Percentiles rank a stretch among this genome's conserved stretches.
phyloP scores from a whole-genome alignment of 225 moss, liverwort and hornwort genomes.

The Polytrichum commune region DNA sequence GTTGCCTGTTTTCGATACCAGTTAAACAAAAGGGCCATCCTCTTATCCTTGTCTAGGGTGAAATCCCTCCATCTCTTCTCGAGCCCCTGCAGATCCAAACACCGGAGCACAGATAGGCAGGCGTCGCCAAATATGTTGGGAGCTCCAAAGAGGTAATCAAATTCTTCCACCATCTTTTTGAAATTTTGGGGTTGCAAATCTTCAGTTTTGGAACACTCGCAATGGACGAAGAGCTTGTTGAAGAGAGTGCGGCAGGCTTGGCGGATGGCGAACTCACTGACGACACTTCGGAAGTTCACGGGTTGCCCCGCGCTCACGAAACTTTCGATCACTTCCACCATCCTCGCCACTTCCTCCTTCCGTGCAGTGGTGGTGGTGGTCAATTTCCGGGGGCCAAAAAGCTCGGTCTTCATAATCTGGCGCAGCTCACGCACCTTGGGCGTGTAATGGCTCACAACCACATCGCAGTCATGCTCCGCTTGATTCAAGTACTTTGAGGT shows the following conservation, averaged over 20 bases:
- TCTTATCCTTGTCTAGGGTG: no score
- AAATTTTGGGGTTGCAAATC: slow-evolving; percentile 13
- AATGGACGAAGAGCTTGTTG: slow-evolving; percentile 18
- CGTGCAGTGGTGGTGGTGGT: slow-evolving; percentile 3
- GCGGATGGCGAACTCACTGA: slow-evolving; percentile 13
- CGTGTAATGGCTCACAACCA: not conserved
- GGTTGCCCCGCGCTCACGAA: not conserved
- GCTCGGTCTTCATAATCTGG: slow-evolving; percentile 19
- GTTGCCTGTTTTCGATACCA: slow-evolving; percentile 19
- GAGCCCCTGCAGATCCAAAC: slow-evolving; percentile 16
- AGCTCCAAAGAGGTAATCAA: slow-evolving; percentile 9
- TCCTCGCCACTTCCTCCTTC: slow-evolving; percentile 16
- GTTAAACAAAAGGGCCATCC: slow-evolving; percentile 9
- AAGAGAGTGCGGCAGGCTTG: slow-evolving; percentile 12
- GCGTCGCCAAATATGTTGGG: slow-evolving; percentile 13
- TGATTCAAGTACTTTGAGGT: slow-evolving; percentile 17
- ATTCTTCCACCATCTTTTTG: slow-evolving; percentile 10
- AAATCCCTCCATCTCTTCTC: slow-evolving; percentile 21
- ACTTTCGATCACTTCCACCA: not conserved
- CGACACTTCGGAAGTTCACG: slow-evolving; percentile 6
- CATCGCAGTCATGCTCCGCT: slow-evolving; percentile 9
- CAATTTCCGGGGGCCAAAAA: slow-evolving; percentile 22
- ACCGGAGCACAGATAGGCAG: slow-evolving; percentile 1
- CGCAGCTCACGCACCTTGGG: slow-evolving; percentile 17
- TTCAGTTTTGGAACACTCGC: not conserved